Evolutionary conservation across 2,329 filamentous ascomycete genomes (phyloP).

Genomic region (Dactylellina sp.): DNA sequence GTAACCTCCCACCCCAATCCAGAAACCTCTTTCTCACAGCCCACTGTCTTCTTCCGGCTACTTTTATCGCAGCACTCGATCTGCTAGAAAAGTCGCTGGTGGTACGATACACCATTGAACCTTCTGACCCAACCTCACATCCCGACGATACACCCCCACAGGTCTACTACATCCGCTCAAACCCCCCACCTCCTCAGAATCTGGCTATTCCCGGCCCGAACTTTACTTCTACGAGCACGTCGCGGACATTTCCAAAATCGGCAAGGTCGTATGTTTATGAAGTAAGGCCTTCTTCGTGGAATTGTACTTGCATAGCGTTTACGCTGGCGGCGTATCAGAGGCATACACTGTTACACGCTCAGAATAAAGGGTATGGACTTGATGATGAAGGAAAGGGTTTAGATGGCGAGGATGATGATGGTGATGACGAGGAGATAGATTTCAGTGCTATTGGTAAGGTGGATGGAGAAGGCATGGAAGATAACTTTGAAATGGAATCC

Average conservation of each 20-base stretch:
- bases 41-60: conserved; percentile 74
- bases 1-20: conserved; percentile 61
- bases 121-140: conserved; percentile 50
- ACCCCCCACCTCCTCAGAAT: conserved; percentile 62
- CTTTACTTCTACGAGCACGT: conserved; percentile 59
- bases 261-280: conserved; percentile 69
- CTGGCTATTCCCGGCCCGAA: conserved; percentile 59
- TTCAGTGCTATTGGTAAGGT: conserved; percentile 38
- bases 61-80: conserved; percentile 86
- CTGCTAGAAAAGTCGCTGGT: conserved; percentile 83
- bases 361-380: conserved; percentile 30
- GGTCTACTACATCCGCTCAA: conserved; percentile 76
- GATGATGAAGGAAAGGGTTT: conserved; percentile 52
- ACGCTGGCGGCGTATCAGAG: conserved; percentile 75
- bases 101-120: conserved; percentile 64
- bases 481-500: conserved; percentile 51
- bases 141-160: conserved; percentile 26
- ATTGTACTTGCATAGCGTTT: conserved; percentile 89
- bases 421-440: conserved; percentile 51
- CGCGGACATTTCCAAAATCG: conserved; percentile 57
- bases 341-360: conserved; percentile 32
- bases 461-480: conserved; percentile 1
- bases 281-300: conserved; percentile 81
- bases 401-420: conserved; percentile 30
- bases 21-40: conserved; percentile 63